A percentile compares a stretch with the other conserved stretches of the same genome.
These are phyloP conservation scores for Spinellus fusiger DNA, from an alignment of 192 early-diverging fungal genomes.

Conservation along the genomic window DNA sequence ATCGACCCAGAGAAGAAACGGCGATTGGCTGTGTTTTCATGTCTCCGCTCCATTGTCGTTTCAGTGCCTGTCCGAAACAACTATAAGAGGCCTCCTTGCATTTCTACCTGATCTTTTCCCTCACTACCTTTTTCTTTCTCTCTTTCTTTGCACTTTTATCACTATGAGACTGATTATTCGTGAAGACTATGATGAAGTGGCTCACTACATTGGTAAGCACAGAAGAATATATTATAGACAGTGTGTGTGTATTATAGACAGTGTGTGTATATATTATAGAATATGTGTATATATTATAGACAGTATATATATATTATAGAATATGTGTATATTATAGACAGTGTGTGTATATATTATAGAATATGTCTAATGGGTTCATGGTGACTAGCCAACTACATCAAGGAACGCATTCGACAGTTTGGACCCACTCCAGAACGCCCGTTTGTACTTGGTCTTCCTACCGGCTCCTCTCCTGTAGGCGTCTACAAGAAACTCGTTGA, in stretches of 20 bases:
- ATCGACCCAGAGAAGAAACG: too few relatives aligned
- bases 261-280: too few relatives aligned
- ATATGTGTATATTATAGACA: too few relatives aligned
- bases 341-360: too few relatives aligned
- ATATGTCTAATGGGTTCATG: too few relatives aligned
- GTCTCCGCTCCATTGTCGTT: not conserved
- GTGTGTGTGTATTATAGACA: too few relatives aligned
- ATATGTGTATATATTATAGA: too few relatives aligned
- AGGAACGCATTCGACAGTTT: conserved; percentile 73
- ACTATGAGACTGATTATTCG: conserved; percentile 72
- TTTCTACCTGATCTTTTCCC: not conserved
- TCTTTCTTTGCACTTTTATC: not conserved
- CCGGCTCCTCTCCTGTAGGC: conserved; percentile 79
- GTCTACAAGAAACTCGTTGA: conserved; percentile 76
- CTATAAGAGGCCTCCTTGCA: not conserved
- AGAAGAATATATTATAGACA: too few relatives aligned
- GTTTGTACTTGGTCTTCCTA: conserved; percentile 83
- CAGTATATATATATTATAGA: too few relatives aligned
- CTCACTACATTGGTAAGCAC: conserved; percentile 54
- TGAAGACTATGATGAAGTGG: conserved; percentile 60
- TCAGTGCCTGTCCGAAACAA: not conserved
- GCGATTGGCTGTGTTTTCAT: too few relatives aligned
- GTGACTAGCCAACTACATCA: conserved; percentile 66
- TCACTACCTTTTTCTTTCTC: not conserved
- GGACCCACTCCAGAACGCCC: conserved; percentile 65